phyloP scores from a whole-genome alignment of 257 asterid species.

The Salvia splendens region DNA sequence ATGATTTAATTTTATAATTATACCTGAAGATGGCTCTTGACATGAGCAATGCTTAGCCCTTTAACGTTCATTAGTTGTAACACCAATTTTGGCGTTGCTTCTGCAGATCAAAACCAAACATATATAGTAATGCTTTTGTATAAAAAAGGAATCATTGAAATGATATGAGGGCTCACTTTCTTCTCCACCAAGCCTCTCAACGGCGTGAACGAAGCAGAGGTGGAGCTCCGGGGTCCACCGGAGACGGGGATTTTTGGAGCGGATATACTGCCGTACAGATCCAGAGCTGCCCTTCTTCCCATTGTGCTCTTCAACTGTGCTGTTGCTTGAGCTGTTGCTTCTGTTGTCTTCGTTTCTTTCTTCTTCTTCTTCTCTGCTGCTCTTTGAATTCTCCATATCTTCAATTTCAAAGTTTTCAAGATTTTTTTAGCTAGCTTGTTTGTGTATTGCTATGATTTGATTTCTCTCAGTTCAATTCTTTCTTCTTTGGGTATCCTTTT shows the following conservation, averaged over 20 bases:
- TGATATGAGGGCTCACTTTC: constrained; percentile 57
- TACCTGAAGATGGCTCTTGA: constrained; percentile 99
- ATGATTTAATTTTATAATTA: background rate
- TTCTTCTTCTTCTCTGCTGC: constrained; percentile 26
- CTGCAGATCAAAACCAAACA: constrained; percentile 34
- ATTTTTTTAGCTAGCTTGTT: no score
- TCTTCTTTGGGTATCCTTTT: background rate
- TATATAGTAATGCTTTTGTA: background rate
- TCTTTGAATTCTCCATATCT: constrained; percentile 46
- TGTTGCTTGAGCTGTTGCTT: constrained; percentile 66
- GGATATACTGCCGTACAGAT: constrained; percentile 75
- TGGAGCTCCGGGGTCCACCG: constrained; percentile 95
- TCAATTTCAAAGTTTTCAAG: constrained; percentile 19
- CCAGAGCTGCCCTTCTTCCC: constrained; percentile 57
- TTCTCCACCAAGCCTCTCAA: constrained; percentile 88
- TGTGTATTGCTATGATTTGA: background rate
- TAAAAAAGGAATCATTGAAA: background rate
- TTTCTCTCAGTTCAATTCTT: constrained; percentile 8
- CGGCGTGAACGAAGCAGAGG: constrained; percentile 80
- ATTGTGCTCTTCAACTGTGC: constrained; percentile 79
- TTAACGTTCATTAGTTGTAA: constrained; percentile 89
- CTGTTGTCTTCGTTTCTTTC: constrained; percentile 10
- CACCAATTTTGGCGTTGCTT: constrained; percentile 95
- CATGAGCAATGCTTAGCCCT: constrained; percentile 97
- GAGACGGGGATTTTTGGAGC: constrained; percentile 83